A percentile compares a stretch with the other conserved stretches of the same genome.
Conservation (phyloP, 1,139 yeast species). For the Kodamaea derodonti region DNA sequence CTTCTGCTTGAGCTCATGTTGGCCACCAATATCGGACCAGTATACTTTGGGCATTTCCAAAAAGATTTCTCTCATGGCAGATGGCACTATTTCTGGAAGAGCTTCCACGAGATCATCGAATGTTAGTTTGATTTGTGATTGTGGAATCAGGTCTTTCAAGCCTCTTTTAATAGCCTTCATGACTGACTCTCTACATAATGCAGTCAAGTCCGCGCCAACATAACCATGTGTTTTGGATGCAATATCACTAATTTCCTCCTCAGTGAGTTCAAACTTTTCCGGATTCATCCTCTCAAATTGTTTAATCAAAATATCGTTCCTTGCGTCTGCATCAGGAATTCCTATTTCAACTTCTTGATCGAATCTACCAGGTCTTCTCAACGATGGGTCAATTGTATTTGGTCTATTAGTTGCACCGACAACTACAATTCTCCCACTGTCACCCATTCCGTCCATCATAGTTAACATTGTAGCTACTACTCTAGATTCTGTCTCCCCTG, state of each 20-base stretch:
- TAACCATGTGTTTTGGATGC: constrained; percentile 73
- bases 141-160: constrained; percentile 20
- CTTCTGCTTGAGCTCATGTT: constrained; percentile 72
- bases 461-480: constrained; percentile 86
- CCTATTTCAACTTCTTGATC: constrained; percentile 84
- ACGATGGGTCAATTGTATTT: constrained; percentile 62
- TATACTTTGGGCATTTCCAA: constrained; percentile 90
- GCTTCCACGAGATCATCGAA: constrained; percentile 62
- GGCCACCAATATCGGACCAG: constrained; percentile 98
- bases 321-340: constrained; percentile 67
- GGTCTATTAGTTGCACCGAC: constrained; percentile 83
- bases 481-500: constrained; percentile 85
- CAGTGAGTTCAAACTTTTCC: constrained; percentile 50
- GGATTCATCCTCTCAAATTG: constrained; percentile 58
- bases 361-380: constrained; percentile 67
- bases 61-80: constrained; percentile 95
- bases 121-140: constrained; percentile 26
- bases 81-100: constrained; percentile 76
- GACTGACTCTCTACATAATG: constrained; percentile 84
- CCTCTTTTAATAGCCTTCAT: constrained; percentile 76
- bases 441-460: constrained; percentile 85
- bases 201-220: constrained; percentile 86
- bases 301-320: constrained; percentile 59
- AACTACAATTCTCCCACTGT: constrained; percentile 63
- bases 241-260: constrained; percentile 50